These are phyloP conservation scores for Alternaria panax DNA, from an alignment of 2,329 filamentous ascomycete genomes.

Conservation along the genomic window DNA sequence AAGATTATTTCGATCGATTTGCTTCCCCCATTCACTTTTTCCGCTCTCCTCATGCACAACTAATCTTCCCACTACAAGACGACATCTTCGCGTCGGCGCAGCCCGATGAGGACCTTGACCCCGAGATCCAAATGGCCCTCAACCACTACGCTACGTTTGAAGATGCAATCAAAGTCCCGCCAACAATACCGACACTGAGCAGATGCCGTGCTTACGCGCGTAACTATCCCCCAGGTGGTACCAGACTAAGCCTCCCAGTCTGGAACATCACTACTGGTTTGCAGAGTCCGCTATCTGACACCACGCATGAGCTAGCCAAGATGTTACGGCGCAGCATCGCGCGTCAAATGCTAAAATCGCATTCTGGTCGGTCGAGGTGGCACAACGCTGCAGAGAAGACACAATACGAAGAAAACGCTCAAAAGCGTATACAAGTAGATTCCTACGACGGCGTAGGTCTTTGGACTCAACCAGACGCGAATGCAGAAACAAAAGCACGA, in stretches of 20 bases:
- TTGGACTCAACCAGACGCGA: conserved; percentile 30
- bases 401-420: conserved; percentile 38
- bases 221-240: conserved; percentile 53
- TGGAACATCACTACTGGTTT: conserved; percentile 52
- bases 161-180: background rate
- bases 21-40: conserved; percentile 61
- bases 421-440: conserved; percentile 27
- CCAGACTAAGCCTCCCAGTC: conserved; percentile 50
- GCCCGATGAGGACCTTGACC: conserved; percentile 38
- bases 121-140: conserved; percentile 39
- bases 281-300: conserved; percentile 50
- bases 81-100: conserved; percentile 37
- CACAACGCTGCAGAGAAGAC: conserved; percentile 37
- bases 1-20: conserved; percentile 59
- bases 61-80: conserved; percentile 35
- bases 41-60: conserved; percentile 51
- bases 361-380: conserved; percentile 33
- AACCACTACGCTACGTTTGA: conserved; percentile 39
- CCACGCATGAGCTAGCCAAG: conserved; percentile 52
- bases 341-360: conserved; percentile 38
- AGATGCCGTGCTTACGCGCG: conserved; percentile 48
- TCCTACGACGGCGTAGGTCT: conserved; percentile 30
- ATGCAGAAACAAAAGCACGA: conserved; percentile 13
- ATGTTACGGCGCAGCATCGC: conserved; percentile 51
- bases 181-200: conserved; percentile 31